A percentile compares a stretch with the other conserved stretches of the same genome.
phyloP scores from a whole-genome alignment of 225 moss, liverwort and hornwort genomes.

The Polytrichum formosum region DNA sequence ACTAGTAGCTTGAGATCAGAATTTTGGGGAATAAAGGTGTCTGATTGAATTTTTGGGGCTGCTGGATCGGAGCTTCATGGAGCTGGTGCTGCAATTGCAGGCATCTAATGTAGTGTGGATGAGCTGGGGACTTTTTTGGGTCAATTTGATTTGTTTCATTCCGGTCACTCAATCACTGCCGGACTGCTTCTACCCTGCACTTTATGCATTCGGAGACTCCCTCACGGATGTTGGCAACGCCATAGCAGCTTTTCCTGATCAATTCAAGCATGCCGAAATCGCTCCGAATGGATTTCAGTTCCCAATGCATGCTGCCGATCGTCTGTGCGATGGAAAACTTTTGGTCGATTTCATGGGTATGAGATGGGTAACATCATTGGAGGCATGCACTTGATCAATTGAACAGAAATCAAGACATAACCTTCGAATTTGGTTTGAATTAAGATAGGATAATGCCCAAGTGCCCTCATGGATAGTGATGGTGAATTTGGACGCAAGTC shows the following conservation, averaged over 20 bases:
- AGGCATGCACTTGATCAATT: background rate
- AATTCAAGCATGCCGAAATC: constrained; percentile 19
- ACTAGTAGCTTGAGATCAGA: too few relatives aligned
- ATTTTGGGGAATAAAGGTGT: too few relatives aligned
- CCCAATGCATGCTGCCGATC: constrained; percentile 38
- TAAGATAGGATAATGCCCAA: too few relatives aligned
- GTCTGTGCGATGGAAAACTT: constrained; percentile 13
- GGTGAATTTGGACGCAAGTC: too few relatives aligned
- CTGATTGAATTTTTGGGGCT: too few relatives aligned
- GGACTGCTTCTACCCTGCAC: constrained; percentile 31
- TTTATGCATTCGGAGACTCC: constrained; percentile 44
- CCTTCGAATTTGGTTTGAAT: too few relatives aligned
- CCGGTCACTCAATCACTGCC: constrained; percentile 4
- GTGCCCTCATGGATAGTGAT: too few relatives aligned
- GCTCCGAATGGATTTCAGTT: constrained; percentile 26
- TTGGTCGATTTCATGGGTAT: constrained; percentile 3
- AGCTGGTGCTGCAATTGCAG: too few relatives aligned
- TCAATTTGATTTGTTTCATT: background rate
- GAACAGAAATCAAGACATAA: too few relatives aligned
- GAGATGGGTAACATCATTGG: background rate
- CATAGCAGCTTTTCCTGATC: constrained; percentile 27
- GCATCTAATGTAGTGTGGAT: too few relatives aligned
- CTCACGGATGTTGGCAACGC: constrained; percentile 37
- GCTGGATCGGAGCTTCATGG: too few relatives aligned
- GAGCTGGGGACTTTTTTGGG: too few relatives aligned